Evolutionary conservation across 768 basidiomycete genomes (phyloP).

Genomic region (Boletus sp.): DNA sequence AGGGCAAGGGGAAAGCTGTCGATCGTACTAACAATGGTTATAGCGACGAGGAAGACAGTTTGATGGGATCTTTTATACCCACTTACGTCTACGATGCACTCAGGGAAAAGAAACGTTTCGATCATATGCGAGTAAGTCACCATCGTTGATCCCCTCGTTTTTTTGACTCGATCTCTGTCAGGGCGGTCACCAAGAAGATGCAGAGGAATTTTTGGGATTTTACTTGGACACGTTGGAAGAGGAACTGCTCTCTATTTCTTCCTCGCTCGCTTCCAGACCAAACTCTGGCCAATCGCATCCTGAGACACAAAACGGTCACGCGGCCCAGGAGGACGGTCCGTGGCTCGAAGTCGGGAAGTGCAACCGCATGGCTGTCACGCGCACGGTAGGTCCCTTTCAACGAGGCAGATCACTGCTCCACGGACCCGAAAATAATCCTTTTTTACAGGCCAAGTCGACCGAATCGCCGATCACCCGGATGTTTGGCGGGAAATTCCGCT

Average conservation of each 20-base stretch:
- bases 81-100: constrained; percentile 88
- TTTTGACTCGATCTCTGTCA: constrained; percentile 27
- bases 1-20: constrained; percentile 41
- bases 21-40: too few species aligned
- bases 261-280: constrained; percentile 46
- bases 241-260: constrained; percentile 71
- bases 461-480: constrained; percentile 90
- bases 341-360: constrained; percentile 95
- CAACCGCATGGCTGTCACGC: constrained; percentile 75
- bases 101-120: constrained; percentile 91
- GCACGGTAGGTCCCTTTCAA: constrained; percentile 56
- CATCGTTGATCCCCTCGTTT: constrained; percentile 1
- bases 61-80: constrained; percentile 78
- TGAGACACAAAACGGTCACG: constrained; percentile 12
- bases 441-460: constrained; percentile 61
- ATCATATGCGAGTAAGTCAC: constrained; percentile 78
- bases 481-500: constrained; percentile 91
- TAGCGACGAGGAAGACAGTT: constrained; percentile 46
- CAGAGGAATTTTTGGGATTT: constrained; percentile 98
- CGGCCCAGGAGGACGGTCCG: constrained; percentile 55
- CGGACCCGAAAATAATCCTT: neutral
- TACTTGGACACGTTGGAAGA: constrained; percentile 94
- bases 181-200: constrained; percentile 92
- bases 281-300: constrained; percentile 18
- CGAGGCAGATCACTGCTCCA: neutral